phyloP scores from a whole-genome alignment of 371 early-diverging fungal species.

The Syncephalastrum sp. region DNA sequence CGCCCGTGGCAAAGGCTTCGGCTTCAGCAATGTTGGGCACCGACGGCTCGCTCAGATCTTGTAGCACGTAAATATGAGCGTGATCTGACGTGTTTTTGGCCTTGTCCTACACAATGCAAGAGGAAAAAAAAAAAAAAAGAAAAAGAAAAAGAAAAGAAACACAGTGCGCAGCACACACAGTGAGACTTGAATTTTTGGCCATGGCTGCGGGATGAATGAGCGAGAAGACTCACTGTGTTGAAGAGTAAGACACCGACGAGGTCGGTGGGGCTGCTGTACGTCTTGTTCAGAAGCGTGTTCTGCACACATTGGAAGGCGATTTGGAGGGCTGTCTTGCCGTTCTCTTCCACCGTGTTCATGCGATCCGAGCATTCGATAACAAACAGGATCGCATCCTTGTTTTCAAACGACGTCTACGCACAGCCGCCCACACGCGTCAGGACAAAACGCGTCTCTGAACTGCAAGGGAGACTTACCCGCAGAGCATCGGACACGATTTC shows the following conservation, averaged over 20 bases:
- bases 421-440: too few relatives aligned
- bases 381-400: slow-evolving; percentile 60
- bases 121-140: slow-evolving; percentile 3
- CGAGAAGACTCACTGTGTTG: slow-evolving; percentile 52
- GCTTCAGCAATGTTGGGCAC: slow-evolving; percentile 60
- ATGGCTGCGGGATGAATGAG: not conserved
- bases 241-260: slow-evolving; percentile 63
- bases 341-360: slow-evolving; percentile 51
- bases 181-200: not conserved
- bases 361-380: slow-evolving; percentile 62
- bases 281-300: slow-evolving; percentile 51
- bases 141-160: slow-evolving; percentile 3
- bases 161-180: not conserved
- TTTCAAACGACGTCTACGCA: slow-evolving; percentile 11
- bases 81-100: slow-evolving; percentile 48
- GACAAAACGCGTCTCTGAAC: not conserved
- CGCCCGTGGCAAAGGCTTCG: slow-evolving; percentile 40
- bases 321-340: slow-evolving; percentile 47
- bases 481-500: slow-evolving; percentile 2
- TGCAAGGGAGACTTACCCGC: not conserved
- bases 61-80: slow-evolving; percentile 59
- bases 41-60: slow-evolving; percentile 63
- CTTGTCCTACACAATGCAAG: slow-evolving; percentile 20
- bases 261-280: slow-evolving; percentile 58
- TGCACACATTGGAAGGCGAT: slow-evolving; percentile 48